Conservation (phyloP, 2,329 filamentous ascomycete species). For the Pseudocercospora cruenta region DNA sequence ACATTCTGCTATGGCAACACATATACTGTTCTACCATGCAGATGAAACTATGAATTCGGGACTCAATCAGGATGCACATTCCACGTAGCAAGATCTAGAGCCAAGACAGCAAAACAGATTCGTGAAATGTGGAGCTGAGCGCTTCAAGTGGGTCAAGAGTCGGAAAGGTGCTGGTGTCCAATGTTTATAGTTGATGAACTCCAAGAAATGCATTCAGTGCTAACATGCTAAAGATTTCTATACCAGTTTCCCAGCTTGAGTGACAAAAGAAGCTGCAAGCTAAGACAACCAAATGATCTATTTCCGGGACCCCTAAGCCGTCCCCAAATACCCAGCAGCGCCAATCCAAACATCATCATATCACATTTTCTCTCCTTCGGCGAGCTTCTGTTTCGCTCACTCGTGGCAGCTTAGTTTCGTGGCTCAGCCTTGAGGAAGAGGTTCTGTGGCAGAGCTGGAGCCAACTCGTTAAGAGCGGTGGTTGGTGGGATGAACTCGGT, state of each 20-base stretch:
- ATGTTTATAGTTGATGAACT: neutral
- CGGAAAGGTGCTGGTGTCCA: neutral
- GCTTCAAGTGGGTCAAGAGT: neutral
- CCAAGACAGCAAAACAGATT: too few relatives aligned
- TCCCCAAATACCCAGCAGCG: neutral
- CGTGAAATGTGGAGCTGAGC: too few relatives aligned
- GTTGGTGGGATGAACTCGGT: conserved; percentile 4
- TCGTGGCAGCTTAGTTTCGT: neutral
- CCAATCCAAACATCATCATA: neutral
- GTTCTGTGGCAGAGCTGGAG: conserved; percentile 1
- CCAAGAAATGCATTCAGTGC: conserved; percentile 9
- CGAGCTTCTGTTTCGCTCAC: neutral
- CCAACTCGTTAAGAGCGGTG: conserved; percentile 2
- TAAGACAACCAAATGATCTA: neutral
- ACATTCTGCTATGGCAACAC: too few relatives aligned
- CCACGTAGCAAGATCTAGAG: too few relatives aligned
- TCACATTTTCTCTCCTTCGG: neutral
- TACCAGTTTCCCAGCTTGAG: neutral
- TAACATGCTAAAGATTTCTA: conserved; percentile 1
- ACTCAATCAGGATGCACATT: too few relatives aligned
- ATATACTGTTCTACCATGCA: too few relatives aligned
- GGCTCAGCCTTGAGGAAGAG: conserved; percentile 7
- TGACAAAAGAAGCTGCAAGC: neutral
- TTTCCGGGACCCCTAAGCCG: neutral
- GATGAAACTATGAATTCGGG: too few relatives aligned